Evolutionary conservation across 176 grass and related monocot species (phyloP).

Genomic region (Triticum turgidum): DNA sequence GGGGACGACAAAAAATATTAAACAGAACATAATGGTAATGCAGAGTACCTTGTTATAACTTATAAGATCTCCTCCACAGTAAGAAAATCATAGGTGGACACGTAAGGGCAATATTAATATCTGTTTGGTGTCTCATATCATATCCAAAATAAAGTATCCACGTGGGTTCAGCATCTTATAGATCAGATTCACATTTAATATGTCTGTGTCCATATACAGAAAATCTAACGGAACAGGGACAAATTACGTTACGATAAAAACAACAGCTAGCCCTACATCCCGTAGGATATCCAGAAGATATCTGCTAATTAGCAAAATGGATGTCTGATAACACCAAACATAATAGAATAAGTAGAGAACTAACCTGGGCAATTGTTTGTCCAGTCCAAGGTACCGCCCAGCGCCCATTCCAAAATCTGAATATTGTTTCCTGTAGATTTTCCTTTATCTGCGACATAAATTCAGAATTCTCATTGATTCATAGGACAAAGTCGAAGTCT

Average conservation of each 20-base stretch:
- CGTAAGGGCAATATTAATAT: not conserved
- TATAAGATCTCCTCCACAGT: constrained; percentile 4
- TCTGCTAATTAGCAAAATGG: not conserved
- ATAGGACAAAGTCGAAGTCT: not conserved
- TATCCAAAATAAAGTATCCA: not conserved
- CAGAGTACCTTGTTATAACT: not conserved
- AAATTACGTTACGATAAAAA: not conserved
- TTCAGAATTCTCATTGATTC: constrained; percentile 1
- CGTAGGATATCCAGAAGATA: not conserved
- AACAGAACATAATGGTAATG: not conserved
- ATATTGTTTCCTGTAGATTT: constrained; percentile 36
- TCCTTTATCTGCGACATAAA: constrained; percentile 48
- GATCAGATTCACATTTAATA: not conserved
- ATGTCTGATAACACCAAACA: not conserved
- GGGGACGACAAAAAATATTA: not conserved
- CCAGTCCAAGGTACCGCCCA: constrained; percentile 83
- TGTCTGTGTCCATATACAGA: not conserved
- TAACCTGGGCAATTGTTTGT: constrained; percentile 81
- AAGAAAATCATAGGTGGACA: constrained; percentile 8
- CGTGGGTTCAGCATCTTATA: not conserved
- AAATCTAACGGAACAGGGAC: not conserved
- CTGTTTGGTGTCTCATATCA: not conserved
- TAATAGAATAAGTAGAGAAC: constrained; percentile 21
- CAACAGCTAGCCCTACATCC: not conserved
- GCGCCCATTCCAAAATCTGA: constrained; percentile 41